A percentile compares a stretch with the other conserved stretches of the same genome.
phyloP scores from a whole-genome alignment of 2,329 filamentous ascomycete species.

The Verticillium longisporum region DNA sequence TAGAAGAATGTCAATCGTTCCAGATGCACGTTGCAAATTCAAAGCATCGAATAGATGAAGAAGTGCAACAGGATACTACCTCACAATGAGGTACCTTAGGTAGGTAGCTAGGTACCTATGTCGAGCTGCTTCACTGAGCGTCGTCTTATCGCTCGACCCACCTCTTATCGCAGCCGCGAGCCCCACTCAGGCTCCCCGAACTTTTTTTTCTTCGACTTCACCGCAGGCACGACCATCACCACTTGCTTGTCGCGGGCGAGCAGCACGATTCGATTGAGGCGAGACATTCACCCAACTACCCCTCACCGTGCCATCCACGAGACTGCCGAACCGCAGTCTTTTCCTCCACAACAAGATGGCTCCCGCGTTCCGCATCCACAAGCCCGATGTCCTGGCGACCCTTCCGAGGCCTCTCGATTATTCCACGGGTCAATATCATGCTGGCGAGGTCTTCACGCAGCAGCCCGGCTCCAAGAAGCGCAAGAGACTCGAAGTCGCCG shows the following conservation, averaged over 20 bases:
- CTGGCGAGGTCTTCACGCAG: conserved; percentile 56
- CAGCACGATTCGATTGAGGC: neutral
- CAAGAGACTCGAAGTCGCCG: conserved; percentile 56
- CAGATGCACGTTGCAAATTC: too few species aligned
- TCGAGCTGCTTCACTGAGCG: too few species aligned
- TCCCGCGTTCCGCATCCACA: conserved; percentile 54
- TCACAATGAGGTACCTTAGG: too few species aligned
- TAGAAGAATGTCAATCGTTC: too few species aligned
- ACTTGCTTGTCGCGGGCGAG: neutral
- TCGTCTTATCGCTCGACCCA: neutral
- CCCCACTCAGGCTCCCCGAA: conserved; percentile 2
- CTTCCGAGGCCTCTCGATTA: conserved; percentile 52
- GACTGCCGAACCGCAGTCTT: too few species aligned
- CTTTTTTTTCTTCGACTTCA: conserved; percentile 10
- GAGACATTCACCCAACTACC: neutral
- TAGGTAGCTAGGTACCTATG: too few species aligned
- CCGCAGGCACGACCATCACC: conserved; percentile 1
- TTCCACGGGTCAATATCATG: conserved; percentile 39
- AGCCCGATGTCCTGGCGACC: conserved; percentile 56
- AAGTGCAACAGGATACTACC: too few species aligned
- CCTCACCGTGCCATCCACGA: neutral
- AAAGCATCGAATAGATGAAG: too few species aligned
- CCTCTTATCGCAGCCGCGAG: neutral
- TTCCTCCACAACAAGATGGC: conserved; percentile 48
- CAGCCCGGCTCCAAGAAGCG: conserved; percentile 51